Evolutionary conservation across 805 yeast genomes (phyloP), one percentile per base, ranked within the genome.

Genomic region (Starmerella khaoyaiensis): DNA sequence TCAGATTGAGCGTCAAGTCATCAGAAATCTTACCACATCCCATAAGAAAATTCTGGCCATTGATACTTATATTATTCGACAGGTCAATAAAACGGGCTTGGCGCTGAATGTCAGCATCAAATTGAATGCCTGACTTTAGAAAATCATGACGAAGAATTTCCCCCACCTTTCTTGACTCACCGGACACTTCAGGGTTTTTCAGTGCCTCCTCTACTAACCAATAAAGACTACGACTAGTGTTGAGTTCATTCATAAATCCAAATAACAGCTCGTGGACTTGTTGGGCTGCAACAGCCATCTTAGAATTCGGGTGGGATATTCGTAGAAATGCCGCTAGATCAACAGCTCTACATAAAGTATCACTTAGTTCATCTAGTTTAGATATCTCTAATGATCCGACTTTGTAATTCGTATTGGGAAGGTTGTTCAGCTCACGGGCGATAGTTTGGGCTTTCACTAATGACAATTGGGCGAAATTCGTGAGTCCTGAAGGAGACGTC

Each of bases 271-370:
- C 93, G 54, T 87, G 95, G 25, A 90, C 79, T 30, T 70, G 67
- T 52, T 87, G 94, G 1, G 98, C 94, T 1, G 84, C 86, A 27
- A 65, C 66, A 9, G 79, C 67, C 67, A 81, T 83, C 14, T 63
- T 58, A 34, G 63, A 63, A 45, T 76, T 70, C 1, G 97, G 96
- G 54, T 87, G 97, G 1, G 78, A 75, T 18, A 83, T 84, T 32
- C 97, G 64, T 21, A 90, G 73, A 60, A 87, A 87, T 50, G 86
- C 97, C 25, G 94, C 87, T 34, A 87, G 68, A 58, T 90, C 98
- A 28, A 90, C 86, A 5, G 83, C 96, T 39, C 94, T 71, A 55
- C 98, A 90, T 21, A 90, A 59, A 21, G 79, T 71, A 54, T 90
- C 97, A 51, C 94, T 79, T 27, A 90, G 60, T 47, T 83, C 72